Evolutionary conservation across 2,329 filamentous ascomycete species (phyloP), one percentile per base, ranked within the genome.

Genomic region (Cladophialophora psammophila): DNA sequence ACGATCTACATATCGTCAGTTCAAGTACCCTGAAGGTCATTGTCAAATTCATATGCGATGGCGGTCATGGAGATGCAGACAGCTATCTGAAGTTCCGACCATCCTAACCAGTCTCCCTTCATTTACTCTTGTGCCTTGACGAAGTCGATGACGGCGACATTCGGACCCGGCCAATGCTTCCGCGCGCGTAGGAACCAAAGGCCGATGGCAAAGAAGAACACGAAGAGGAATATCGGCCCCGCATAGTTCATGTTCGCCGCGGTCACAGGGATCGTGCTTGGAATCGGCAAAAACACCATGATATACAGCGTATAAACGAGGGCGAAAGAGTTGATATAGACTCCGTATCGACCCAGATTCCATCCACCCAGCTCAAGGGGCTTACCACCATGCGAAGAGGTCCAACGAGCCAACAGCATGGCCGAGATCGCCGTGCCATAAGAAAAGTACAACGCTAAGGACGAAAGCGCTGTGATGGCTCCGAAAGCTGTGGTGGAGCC

Each of bases 361-460:
- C 74, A 78, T 10, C 71, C 40, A 20, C 75, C 75, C 20, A 76
- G 63, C 10, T 69, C 35, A 53, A 73, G 63, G 5, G 64, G 70
- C 0, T 52, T 55, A 3, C 32, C 52, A n/a, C 50, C 45, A 8
- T 40, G 54, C 35, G 31, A 20, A 13, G 54, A 38, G 13, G 48
- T 63, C 48, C 50, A 53, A 10, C 60, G 50, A 9, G 36, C 34
- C 60, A 52, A 55, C 60, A 84, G 76, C 52, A 85, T 78, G 65
- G 80, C 83, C 42, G 79, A 63, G 31, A 85, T 78, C 0, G 83
- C 83, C 50, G 83, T 78, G 4, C 80, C 70, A 64, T 84, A 84
- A 0, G 81, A 80, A 40, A 82, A 71, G 69, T 81, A 82, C 76
- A 86, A 83, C 6, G 82, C 64, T 6, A 72, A 32, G 2, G 69